phyloP scores from a whole-genome alignment of 495 filamentous ascomycete genomes.

The Neurospora africana region DNA sequence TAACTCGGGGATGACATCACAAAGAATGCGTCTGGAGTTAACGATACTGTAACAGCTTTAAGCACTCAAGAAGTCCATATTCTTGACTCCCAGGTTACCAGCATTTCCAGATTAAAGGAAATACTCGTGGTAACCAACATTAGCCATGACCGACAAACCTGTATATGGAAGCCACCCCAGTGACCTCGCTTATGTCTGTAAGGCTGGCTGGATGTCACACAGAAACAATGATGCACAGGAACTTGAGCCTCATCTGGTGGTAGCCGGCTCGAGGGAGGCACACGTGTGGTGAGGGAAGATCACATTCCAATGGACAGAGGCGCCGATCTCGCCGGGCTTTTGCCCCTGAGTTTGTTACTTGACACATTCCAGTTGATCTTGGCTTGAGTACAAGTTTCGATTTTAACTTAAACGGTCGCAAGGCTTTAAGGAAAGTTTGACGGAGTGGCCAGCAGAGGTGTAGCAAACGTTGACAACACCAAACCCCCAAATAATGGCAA shows the following conservation, averaged over 20 bases:
- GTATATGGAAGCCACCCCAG: background rate
- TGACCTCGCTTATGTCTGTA: background rate
- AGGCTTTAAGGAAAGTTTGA: background rate
- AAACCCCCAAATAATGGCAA: background rate
- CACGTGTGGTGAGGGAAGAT: background rate
- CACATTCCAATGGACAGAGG: background rate
- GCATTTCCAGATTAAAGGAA: background rate
- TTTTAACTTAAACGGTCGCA: background rate
- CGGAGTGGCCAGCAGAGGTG: background rate
- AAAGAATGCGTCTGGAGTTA: background rate
- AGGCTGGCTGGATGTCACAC: background rate
- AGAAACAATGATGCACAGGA: background rate
- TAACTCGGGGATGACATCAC: background rate
- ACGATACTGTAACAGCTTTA: background rate
- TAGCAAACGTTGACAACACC: background rate
- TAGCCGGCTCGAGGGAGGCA: background rate
- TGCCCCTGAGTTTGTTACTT: background rate
- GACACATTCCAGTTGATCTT: background rate
- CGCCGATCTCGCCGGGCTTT: background rate
- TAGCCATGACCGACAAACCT: background rate
- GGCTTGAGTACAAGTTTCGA: background rate
- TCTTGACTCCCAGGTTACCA: background rate
- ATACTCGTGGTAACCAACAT: background rate
- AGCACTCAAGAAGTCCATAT: background rate
- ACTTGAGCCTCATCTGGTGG: background rate